Evolutionary conservation across 441 rosid species (phyloP), one percentile per base, ranked within the genome.

Genomic region (Daphne laureola): DNA sequence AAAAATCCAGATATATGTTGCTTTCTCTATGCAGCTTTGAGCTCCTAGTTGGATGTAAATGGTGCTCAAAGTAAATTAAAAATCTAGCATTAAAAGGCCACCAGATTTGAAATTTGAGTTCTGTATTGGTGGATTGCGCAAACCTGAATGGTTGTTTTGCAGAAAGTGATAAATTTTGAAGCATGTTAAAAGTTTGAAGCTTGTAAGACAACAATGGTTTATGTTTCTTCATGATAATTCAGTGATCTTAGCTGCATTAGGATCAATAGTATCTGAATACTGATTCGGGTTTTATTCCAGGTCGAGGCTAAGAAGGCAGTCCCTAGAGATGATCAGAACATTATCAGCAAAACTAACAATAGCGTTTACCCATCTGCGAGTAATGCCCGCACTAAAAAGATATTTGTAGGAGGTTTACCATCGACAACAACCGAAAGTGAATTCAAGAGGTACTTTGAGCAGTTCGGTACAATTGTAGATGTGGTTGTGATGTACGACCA

Each of bases 271-370:
- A 31, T 4, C 49, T 31, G 38, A 31, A 31, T 31, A 31, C 38
- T 31, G 38, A 31, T 31, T 31, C 11, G 38, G 38, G 47, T 25
- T 45, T 45, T 63, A 43, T 63, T 64, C 57, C 78, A 84, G 91
- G 91, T 84, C 59, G 91, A 84, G 73, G 91, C 87, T 12, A 84
- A 84, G 72, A 84, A 81, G 71, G 91, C 91, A 18, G 87, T 84
- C 59, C 91, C 87, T 3, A 73, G 91, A 61, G 91, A 84, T 65
- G 91, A 81, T 68, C 85, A 75, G 62, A 61, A 58, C 69, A 73
- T 72, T 8, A 53, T 71, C 40, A 77, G 52, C 74, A 77, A 76
- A 68, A 78, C 66, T 68, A 73, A 55, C 63, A 58, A 57, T 67
- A 73, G 79, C 62, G 66, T 73, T 26, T 80, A 78, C 21, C 81